Evolutionary conservation across 2,329 filamentous ascomycete species (phyloP).

Genomic region (Botrytis fragariae): DNA sequence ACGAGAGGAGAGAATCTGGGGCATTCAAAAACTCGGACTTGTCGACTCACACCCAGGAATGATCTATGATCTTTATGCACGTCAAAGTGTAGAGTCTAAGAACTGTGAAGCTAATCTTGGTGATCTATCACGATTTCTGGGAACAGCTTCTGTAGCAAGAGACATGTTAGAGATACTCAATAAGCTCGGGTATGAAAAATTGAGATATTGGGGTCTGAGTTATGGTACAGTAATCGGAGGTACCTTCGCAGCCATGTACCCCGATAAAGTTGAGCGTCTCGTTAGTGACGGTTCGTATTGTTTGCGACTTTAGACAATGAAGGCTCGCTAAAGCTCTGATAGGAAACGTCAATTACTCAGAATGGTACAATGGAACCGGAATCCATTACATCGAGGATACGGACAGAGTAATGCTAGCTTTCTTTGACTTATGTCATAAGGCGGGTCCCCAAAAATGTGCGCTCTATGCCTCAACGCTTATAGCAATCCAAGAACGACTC

Average conservation of each 20-base stretch:
- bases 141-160: constrained; percentile 29
- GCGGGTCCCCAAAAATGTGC: background rate
- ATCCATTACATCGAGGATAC: constrained; percentile 44
- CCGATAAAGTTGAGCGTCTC: constrained; percentile 43
- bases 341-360: constrained; percentile 32
- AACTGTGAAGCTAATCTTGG: constrained; percentile 2
- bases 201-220: constrained; percentile 52
- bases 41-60: constrained; percentile 49
- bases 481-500: background rate
- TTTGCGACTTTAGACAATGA: constrained; percentile 38
- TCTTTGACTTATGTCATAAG: background rate
- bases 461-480: background rate
- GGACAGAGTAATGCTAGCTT: constrained; percentile 22
- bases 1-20: constrained; percentile 47
- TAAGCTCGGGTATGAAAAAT: constrained; percentile 33
- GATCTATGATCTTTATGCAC: constrained; percentile 47
- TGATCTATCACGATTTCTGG: background rate
- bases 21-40: constrained; percentile 45
- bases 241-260: constrained; percentile 46
- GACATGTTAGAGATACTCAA: constrained; percentile 40
- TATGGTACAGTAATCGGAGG: constrained; percentile 48
- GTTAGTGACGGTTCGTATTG: constrained; percentile 33
- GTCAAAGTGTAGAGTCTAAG: constrained; percentile 24
- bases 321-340: constrained; percentile 24
- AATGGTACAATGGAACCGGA: constrained; percentile 38